Evolutionary conservation across 768 basidiomycete species (phyloP), one percentile per base, ranked within the genome.

Genomic region (Rhodotorula graminis): DNA sequence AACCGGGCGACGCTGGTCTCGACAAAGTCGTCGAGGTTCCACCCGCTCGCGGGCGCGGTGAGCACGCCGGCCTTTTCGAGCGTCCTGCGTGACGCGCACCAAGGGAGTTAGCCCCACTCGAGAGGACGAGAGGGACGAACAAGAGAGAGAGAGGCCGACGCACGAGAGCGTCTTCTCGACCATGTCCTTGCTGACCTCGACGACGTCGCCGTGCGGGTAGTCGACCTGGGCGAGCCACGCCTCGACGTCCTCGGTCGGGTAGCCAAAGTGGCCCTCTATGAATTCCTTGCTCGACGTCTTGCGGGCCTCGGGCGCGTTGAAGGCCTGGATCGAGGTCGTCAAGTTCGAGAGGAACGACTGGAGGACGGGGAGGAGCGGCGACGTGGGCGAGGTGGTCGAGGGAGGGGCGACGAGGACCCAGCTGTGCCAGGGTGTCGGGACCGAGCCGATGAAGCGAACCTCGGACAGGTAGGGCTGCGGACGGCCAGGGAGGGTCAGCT

Each of bases 381-480:
- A 68, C 9, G 65, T 29, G 18, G 65, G 49, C 10, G 65, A 31
- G 61, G 50, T 46, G 31, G 64, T 62, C 18, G 68, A 47, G 18
- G 71, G 72, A 2, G 67, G 55, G 62, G 70, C 71, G 88, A 87
- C 94, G 78, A 98, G 91, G 69, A 91, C 82, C 95, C 95, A 99
- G 0, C 92, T 94, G 23, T 93, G 91, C 95, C 95, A 99, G 0
- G 95, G 95, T 0, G 94, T 97, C 50, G 88, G 88, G 52, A 76
- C 71, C 53, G 42, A 49, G 60, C 70, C 75, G 70, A 78, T 70
- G 70, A 75, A 78, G 50, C 70, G 74, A 33, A 67, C 62, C 40
- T 74, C 65, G 47, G 57, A 42, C 42, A 75, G 64, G 62, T 67
- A 75, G 16, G 70, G 73, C 75, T 70, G 49, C 23, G 47, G 11